Base-by-base conservation (phyloP, 2,329 filamentous ascomycete species). In the Hypoxylon rubiginosum region DNA sequence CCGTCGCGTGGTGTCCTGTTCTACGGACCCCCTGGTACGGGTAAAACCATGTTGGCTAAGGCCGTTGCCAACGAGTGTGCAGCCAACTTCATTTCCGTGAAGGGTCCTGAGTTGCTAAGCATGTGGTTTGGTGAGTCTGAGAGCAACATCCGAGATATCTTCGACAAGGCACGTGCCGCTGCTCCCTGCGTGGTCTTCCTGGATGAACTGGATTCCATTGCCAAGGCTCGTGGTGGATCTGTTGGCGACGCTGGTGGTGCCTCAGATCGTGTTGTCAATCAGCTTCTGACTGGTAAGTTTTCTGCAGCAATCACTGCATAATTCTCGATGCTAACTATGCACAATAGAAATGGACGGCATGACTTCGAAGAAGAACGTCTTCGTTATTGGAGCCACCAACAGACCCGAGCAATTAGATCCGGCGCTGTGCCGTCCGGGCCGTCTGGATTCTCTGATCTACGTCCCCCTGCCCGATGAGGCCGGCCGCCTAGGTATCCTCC, bases 101-200 rank as follows among this genome's bases (percentile, higher is more conserved):
- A 99, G 90, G 96, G 96, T 67, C 97, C 96, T 62, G 96, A 99
- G 82, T 87, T 99, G 76, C 89, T 99, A 75, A 97, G 94, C 81
- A 99, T 99, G 96, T 99, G 96, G 96, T 99, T 99, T 79, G 96
- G 96, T 90, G 96, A 99, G 85, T 99, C 96, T 58, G 97, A 99
- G 85, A 97, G 93, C 89, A 99, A 99, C 84, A 98, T 99, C 72
- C 93, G 96, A 79, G 96, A 99, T 80, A 99, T 99, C 76, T 99
- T 99, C 82, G 96, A 99, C 89, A 99, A 98, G 90, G 96, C 96
- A 71, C 93, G 96, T 79, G 97, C 96, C 69, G 96, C 97, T 67
- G 96, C 96, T 75, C 96, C 96, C 83, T 99, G 97, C 76, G 93
- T 99, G 69, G 96, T 99, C 75, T 99, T 99, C 91, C 88, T 99